A percentile compares a stretch with the other conserved stretches of the same genome.
Evolutionary conservation across 2,329 filamentous ascomycete species (phyloP).

Genomic region (Rugonectria rugulosa): DNA sequence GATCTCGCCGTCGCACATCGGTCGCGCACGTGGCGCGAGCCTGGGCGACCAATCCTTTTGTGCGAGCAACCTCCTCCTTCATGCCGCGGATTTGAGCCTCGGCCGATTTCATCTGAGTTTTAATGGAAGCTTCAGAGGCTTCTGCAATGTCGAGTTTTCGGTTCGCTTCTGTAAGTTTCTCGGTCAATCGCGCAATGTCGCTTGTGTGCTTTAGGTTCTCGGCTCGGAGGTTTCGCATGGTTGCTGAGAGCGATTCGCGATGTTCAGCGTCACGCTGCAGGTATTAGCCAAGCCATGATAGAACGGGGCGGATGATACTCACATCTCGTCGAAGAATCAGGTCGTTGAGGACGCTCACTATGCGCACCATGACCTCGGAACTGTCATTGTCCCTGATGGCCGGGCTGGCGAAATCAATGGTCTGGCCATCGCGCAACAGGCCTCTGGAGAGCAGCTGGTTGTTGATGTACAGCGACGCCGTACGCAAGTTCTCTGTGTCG

Average conservation of each 20-base stretch:
- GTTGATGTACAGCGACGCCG: slow-evolving; percentile 76
- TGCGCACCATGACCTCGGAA: slow-evolving; percentile 75
- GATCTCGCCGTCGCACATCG: slow-evolving; percentile 88
- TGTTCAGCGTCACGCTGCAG: slow-evolving; percentile 85
- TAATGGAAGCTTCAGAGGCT: slow-evolving; percentile 74
- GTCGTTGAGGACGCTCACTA: slow-evolving; percentile 95
- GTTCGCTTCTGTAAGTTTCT: slow-evolving; percentile 62
- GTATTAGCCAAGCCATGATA: slow-evolving; percentile 23
- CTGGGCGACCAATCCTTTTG: slow-evolving; percentile 82
- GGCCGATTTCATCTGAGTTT: slow-evolving; percentile 74
- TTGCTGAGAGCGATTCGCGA: slow-evolving; percentile 81
- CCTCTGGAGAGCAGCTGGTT: slow-evolving; percentile 74
- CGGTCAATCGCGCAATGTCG: slow-evolving; percentile 68
- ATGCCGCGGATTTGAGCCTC: slow-evolving; percentile 78
- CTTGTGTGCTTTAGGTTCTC: slow-evolving; percentile 77
- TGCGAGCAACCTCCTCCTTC: slow-evolving; percentile 82
- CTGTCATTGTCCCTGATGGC: slow-evolving; percentile 65
- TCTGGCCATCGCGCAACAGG: slow-evolving; percentile 71
- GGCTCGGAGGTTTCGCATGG: slow-evolving; percentile 77
- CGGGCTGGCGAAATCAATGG: slow-evolving; percentile 83
- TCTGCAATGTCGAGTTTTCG: slow-evolving; percentile 66
- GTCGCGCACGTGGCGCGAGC: slow-evolving; percentile 87
- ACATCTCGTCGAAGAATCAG: slow-evolving; percentile 90
- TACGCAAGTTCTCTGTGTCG: slow-evolving; percentile 68
- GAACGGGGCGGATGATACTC: slow-evolving; percentile 27